Base-by-base conservation (phyloP, 2,329 filamentous ascomycete genomes). In the Colletotrichum ledebouriae region DNA sequence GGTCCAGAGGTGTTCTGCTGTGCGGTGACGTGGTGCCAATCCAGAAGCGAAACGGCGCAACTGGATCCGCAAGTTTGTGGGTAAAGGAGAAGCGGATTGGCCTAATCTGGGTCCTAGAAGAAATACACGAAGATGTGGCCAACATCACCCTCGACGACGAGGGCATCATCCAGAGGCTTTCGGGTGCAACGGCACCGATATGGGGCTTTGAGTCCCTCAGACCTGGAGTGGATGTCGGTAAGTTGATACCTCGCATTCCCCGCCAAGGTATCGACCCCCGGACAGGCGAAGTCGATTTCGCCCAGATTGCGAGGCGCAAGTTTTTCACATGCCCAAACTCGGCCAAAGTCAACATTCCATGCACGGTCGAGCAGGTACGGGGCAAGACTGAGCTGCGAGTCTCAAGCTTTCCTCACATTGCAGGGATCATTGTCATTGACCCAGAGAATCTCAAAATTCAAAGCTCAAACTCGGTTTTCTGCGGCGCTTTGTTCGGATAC, bases 21-120 rank as follows among this genome's bases (percentile, higher is more conserved):
- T 99, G 96, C 73, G 96, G 96, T 49, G 96, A 99, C 77, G 95
- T 99, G n/a, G 94, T 99, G 17, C 96, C 96, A 0, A 99, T 99
- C 68, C 92, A 94, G 77, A 99, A 98, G 80, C 89, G 96, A 69
- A 97, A 99, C 75, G 96, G 96, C 4, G 88, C 91, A 11, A 95
- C 91, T 4, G 96, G 96, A 2, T 94, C 96, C 66, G 96, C 96
- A 42, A 98, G 94, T 79, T 83, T 99, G 44, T 99, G 96, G 96
- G 96, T 99, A 3, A 99, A 99, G 82, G 96, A 99, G 79, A 99
- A 99, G 80, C 89, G 91, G 56, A 90, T 94, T 59, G 94, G 95
- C 10, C 81, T 99, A 68, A 98, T 99, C 69, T 99, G 96, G 96
- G 96, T 99, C 9, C 82, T 99, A 2, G 96, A 99, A 78, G 96